Evolutionary conservation across 2,329 filamentous ascomycete genomes (phyloP).

Genomic region (Rachicladosporium sp.): DNA sequence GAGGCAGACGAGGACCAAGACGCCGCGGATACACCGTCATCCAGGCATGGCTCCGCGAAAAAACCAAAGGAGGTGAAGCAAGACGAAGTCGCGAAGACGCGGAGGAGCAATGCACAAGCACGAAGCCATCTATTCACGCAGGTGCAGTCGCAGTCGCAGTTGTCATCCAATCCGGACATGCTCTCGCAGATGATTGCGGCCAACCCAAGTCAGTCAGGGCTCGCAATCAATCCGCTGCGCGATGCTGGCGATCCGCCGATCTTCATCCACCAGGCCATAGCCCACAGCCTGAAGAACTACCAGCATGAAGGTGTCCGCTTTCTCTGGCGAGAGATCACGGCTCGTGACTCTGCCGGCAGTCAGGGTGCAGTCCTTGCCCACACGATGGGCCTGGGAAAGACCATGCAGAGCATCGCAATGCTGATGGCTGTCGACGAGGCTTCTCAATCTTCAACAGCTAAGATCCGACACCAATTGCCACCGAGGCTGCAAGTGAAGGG

Average conservation of each 20-base stretch:
- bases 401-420: constrained; percentile 77
- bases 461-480: constrained; percentile 56
- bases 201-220: constrained; percentile 1
- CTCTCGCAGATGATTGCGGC: constrained; percentile 10
- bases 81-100: constrained; percentile 7
- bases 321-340: constrained; percentile 74
- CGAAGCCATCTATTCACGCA: not conserved
- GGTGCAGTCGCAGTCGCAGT: constrained; percentile 7
- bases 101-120: constrained; percentile 10
- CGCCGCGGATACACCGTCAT: not conserved
- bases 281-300: constrained; percentile 58
- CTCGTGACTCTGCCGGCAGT: constrained; percentile 32
- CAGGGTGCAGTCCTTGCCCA: constrained; percentile 77
- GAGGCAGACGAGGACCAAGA: not conserved
- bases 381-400: constrained; percentile 87
- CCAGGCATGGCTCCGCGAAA: not conserved
- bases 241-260: constrained; percentile 48
- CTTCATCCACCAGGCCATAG: constrained; percentile 53
- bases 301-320: constrained; percentile 75
- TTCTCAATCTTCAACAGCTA: constrained; percentile 43
- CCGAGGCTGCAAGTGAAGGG: constrained; percentile 35
- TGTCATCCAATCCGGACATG: constrained; percentile 10
- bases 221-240: constrained; percentile 58
- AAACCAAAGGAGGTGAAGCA: constrained; percentile 3
- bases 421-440: constrained; percentile 62